Conservation (phyloP, 2,329 filamentous ascomycete genomes). For the Fusarium azukiicola region DNA sequence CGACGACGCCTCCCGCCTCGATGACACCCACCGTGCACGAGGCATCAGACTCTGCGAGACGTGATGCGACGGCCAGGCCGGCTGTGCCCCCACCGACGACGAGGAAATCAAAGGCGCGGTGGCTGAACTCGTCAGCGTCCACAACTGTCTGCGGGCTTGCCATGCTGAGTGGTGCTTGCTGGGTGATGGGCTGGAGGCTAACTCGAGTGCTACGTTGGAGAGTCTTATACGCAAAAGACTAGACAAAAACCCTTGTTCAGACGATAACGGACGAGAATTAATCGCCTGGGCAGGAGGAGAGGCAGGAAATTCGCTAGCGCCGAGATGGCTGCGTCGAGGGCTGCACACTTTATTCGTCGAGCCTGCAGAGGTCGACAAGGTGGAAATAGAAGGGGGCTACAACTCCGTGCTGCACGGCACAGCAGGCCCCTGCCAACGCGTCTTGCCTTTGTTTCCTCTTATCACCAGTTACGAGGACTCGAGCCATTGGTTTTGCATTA, state of each 20-base stretch:
- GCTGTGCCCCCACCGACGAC: slow-evolving; percentile 77
- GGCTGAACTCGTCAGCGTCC: slow-evolving; percentile 49
- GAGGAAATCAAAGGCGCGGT: slow-evolving; percentile 59
- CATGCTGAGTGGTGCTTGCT: slow-evolving; percentile 33
- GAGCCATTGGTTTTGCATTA: background rate
- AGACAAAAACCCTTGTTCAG: background rate
- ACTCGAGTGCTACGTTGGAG: slow-evolving; percentile 2
- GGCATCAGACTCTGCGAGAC: slow-evolving; percentile 66
- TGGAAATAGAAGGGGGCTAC: slow-evolving; percentile 13
- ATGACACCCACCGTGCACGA: slow-evolving; percentile 57
- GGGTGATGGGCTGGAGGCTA: background rate
- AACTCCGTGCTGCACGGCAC: background rate
- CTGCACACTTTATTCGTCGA: slow-evolving; percentile 8
- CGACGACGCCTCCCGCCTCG: slow-evolving; percentile 57
- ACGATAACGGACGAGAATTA: slow-evolving; percentile 27
- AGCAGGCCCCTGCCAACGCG: background rate
- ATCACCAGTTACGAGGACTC: background rate
- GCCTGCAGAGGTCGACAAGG: background rate
- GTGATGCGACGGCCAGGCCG: slow-evolving; percentile 72
- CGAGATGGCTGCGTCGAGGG: background rate
- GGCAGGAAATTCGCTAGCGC: background rate
- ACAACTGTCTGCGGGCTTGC: slow-evolving; percentile 5
- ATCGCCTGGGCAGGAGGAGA: background rate
- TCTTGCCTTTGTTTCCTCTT: slow-evolving; percentile 11
- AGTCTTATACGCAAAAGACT: slow-evolving; percentile 28